Percentiles rank a stretch among this genome's conserved stretches.
These are phyloP conservation scores for Glutinoglossum americanum DNA, from an alignment of 495 filamentous ascomycete genomes.

Conservation along the genomic window DNA sequence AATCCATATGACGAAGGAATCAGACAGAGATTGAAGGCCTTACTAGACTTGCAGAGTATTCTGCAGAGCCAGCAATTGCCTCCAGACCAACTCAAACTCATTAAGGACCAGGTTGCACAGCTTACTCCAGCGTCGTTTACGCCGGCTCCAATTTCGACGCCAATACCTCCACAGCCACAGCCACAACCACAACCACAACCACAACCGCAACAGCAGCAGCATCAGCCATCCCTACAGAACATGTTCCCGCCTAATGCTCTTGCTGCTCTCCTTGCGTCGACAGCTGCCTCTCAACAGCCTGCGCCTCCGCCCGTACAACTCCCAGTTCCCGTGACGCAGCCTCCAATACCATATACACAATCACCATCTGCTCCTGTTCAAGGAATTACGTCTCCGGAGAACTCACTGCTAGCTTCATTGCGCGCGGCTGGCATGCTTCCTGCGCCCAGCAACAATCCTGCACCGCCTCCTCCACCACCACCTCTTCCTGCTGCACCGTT, in stretches of 20 bases:
- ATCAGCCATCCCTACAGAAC: conserved; percentile 5
- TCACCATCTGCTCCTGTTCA: conserved; percentile 14
- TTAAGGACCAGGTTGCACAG: conserved; percentile 57
- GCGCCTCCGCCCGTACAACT: conserved; percentile 8
- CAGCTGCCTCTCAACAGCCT: conserved; percentile 3
- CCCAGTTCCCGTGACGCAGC: background rate
- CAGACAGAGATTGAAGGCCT: conserved; percentile 59
- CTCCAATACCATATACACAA: conserved; percentile 10
- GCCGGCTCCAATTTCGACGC: conserved; percentile 12
- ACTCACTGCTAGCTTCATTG: conserved; percentile 26
- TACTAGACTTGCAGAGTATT: conserved; percentile 67
- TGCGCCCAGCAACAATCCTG: conserved; percentile 23
- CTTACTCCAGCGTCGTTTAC: conserved; percentile 23
- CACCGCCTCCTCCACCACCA: conserved; percentile 21
- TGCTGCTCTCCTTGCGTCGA: conserved; percentile 8
- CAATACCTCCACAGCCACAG: conserved; percentile 9
- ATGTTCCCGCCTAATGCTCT: conserved; percentile 6
- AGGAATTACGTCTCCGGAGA: conserved; percentile 11
- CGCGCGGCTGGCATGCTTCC: conserved; percentile 31
- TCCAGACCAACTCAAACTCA: conserved; percentile 54
- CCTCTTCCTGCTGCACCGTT: conserved; percentile 10
- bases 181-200: conserved; percentile 2
- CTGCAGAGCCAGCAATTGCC: conserved; percentile 59
- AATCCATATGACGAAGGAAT: conserved; percentile 50
- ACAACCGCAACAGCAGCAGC: conserved; percentile 7